phyloP scores from a whole-genome alignment of 805 yeast species.

The Cyberlindnera petersonii region DNA sequence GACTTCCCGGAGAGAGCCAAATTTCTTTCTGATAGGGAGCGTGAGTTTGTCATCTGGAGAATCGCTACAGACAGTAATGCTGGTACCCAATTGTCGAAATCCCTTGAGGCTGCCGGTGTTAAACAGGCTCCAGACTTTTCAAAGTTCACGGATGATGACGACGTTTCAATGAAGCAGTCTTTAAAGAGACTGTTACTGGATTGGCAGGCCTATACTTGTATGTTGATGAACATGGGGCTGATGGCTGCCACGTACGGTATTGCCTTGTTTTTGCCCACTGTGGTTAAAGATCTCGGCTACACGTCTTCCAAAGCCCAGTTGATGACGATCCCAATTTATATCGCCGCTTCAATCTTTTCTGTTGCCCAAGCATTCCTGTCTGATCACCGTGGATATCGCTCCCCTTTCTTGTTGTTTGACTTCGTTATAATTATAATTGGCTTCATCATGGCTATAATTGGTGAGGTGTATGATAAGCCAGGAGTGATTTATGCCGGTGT shows the following conservation, averaged over 20 bases:
- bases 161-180: conserved; percentile 13
- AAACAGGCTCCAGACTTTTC: conserved; percentile 9
- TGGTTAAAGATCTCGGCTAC: conserved; percentile 38
- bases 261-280: conserved; percentile 40
- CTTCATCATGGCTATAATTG: conserved; percentile 29
- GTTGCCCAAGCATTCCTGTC: conserved; percentile 28
- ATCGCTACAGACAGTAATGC: conserved; percentile 1
- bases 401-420: conserved; percentile 30
- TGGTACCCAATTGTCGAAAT: not conserved
- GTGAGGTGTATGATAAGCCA: conserved; percentile 25
- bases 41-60: conserved; percentile 12
- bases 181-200: conserved; percentile 26
- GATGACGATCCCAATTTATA: conserved; percentile 40
- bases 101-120: conserved; percentile 2
- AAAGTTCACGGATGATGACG: conserved; percentile 15
- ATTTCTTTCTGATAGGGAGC: conserved; percentile 17
- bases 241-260: conserved; percentile 35
- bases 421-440: conserved; percentile 32
- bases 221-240: conserved; percentile 30
- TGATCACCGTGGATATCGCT: conserved; percentile 29
- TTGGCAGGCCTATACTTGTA: conserved; percentile 31
- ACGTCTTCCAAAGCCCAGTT: conserved; percentile 37
- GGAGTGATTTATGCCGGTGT: conserved; percentile 32
- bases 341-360: conserved; percentile 31
- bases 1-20: conserved; percentile 18